Base-by-base conservation (phyloP, 2,329 filamentous ascomycete species). In the Aureobasidium sp. region DNA sequence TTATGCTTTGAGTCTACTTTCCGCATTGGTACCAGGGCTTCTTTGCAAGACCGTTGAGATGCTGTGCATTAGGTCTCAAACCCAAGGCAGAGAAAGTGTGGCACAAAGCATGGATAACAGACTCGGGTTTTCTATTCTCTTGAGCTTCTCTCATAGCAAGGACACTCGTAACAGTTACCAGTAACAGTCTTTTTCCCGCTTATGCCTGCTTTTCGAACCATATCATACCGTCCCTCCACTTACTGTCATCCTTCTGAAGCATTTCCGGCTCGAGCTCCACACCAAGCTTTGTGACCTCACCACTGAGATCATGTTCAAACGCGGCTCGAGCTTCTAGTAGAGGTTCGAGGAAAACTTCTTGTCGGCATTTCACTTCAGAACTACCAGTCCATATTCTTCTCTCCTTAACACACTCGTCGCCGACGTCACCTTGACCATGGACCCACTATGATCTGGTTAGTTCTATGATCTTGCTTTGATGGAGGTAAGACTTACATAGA, bases 221-320 rank as follows among this genome's bases (percentile, higher is more conserved):
- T 10, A 66, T 62, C 65, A 66, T 65, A 5, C 64, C 57, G 27
- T 65, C 57, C 29, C 64, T 65, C 65, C 65, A 64, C 17, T 63
- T 55, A 8, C 52, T 52, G 26, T 58, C 60, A 23, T 42, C 27
- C 29, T 63, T 64, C 23, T 12, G 27, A 23, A 65, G 26, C 48
- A 59, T 60, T 36, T 65, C 62, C 23, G 36, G 48, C 58, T 66
- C 64, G 7, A 66, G 34, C 7, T 62, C 61, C 8, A 41, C 12
- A 17, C 46, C 46, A 3, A 48, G 15, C 15, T 48, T 48, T 7
- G 17, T 34, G 2, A 48, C 27, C 17, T 20, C 17, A 15, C 46
- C 46, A 12, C 34, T 20, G 9, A 48, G 46, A 48, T 32, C 17
- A n/a, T 29, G 15, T 5, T 48, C 46, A n/a, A 48, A 48, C 3